phyloP scores from a whole-genome alignment of 768 basidiomycete species.

The button mushroom (Agaricus bisporus) region DNA sequence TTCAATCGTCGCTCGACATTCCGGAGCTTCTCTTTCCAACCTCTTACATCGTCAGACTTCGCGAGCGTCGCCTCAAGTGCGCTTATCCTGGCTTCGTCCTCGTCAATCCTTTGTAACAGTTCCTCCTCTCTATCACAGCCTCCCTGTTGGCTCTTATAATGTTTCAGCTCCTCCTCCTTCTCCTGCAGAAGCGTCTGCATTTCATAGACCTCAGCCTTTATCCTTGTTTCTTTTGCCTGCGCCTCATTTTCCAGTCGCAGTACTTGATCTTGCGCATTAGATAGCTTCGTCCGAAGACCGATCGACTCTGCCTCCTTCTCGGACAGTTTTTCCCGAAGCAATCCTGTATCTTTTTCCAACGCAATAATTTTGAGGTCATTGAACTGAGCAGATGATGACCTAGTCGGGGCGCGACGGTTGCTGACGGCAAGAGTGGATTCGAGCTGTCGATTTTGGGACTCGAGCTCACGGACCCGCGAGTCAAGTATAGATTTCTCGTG shows the following conservation, averaged over 20 bases:
- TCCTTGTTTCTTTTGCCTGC: conserved; percentile 43
- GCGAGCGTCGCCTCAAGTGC: conserved; percentile 46
- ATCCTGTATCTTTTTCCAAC: conserved; percentile 52
- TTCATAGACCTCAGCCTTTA: conserved; percentile 36
- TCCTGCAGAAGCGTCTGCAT: conserved; percentile 41
- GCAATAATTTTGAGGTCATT: conserved; percentile 42
- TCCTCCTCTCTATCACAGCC: conserved; percentile 51
- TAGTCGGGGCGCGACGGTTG: conserved; percentile 27
- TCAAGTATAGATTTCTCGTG: conserved; percentile 55
- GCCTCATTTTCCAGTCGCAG: conserved; percentile 55
- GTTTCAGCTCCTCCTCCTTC: conserved; percentile 54
- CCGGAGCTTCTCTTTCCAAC: conserved; percentile 34
- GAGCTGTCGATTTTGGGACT: conserved; percentile 33
- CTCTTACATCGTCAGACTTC: conserved; percentile 31
- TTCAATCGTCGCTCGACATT: conserved; percentile 32
- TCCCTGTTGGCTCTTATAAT: conserved; percentile 33
- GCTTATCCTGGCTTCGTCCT: conserved; percentile 62
- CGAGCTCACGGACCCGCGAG: conserved; percentile 52
- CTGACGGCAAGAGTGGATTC: conserved; percentile 25
- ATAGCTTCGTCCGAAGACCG: conserved; percentile 38
- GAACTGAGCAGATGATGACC: conserved; percentile 55
- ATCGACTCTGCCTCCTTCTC: conserved; percentile 41
- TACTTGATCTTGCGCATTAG: conserved; percentile 41
- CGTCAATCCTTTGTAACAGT: conserved; percentile 60
- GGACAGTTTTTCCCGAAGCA: conserved; percentile 34